phyloP scores from a whole-genome alignment of 2,329 filamentous ascomycete species.

The Neofusicoccum parvum region DNA sequence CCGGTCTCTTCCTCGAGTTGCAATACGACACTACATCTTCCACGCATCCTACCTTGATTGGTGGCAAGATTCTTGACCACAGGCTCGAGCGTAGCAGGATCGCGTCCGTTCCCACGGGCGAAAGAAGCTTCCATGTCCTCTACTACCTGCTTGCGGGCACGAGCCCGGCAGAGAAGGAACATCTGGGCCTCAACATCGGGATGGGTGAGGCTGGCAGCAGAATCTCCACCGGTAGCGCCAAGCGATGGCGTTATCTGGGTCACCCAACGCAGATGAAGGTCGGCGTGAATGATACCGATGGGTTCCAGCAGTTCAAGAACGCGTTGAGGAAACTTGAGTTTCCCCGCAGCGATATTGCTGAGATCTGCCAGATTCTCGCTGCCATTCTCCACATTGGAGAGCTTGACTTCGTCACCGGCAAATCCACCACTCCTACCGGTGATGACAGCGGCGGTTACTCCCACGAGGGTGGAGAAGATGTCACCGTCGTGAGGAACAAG shows the following conservation, averaged over 20 bases:
- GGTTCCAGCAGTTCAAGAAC: slow-evolving; percentile 97
- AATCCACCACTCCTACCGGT: slow-evolving; percentile 74
- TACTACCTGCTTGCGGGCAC: slow-evolving; percentile 96
- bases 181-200: slow-evolving; percentile 69
- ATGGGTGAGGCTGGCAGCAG: slow-evolving; percentile 57
- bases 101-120: slow-evolving; percentile 87
- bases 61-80: slow-evolving; percentile 92
- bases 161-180: slow-evolving; percentile 83
- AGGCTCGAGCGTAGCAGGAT: slow-evolving; percentile 90
- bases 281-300: slow-evolving; percentile 92
- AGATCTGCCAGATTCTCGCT: slow-evolving; percentile 93
- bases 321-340: slow-evolving; percentile 94
- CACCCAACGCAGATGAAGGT: slow-evolving; percentile 97
- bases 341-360: slow-evolving; percentile 87
- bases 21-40: slow-evolving; percentile 92
- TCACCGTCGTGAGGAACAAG: slow-evolving; percentile 91
- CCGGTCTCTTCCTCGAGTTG: slow-evolving; percentile 91
- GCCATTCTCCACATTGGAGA: slow-evolving; percentile 97
- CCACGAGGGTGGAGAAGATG: slow-evolving; percentile 83
- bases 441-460: slow-evolving; percentile 97
- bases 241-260: slow-evolving; percentile 93
- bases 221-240: slow-evolving; percentile 61
- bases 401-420: slow-evolving; percentile 84
- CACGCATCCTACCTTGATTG: slow-evolving; percentile 83
- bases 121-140: slow-evolving; percentile 92